A percentile compares a stretch with the other conserved stretches of the same genome.
Conservation (phyloP, 129 eudicot genomes). For the Tanacetum coccineum region DNA sequence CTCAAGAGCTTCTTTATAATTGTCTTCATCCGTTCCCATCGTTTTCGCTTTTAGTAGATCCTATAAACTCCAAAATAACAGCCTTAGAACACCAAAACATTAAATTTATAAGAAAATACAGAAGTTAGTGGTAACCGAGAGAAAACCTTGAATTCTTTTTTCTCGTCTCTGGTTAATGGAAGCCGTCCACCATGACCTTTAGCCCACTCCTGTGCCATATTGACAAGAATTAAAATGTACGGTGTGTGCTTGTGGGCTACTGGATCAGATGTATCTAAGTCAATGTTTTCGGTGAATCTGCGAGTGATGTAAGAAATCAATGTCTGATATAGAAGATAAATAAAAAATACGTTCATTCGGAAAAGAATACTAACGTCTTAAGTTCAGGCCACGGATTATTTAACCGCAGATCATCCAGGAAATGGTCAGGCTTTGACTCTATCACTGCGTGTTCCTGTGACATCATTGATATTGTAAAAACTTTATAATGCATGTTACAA, state of each 20-base stretch:
- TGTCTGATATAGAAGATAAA: constrained; percentile 6
- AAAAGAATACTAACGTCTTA: constrained; percentile 47
- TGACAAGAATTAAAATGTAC: constrained; percentile 80
- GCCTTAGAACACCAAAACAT: constrained; percentile 14
- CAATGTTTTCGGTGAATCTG: constrained; percentile 74
- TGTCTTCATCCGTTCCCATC: constrained; percentile 77
- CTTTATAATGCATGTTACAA: not conserved
- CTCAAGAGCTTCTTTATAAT: constrained; percentile 92
- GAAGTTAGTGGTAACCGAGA: constrained; percentile 8
- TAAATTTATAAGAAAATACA: not conserved
- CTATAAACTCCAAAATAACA: constrained; percentile 36
- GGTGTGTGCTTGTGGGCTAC: constrained; percentile 91
- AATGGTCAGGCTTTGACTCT: constrained; percentile 98
- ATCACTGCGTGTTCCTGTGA: constrained; percentile 88
- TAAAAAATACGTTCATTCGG: not conserved
- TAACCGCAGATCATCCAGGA: constrained; percentile 88
- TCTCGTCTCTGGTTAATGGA: constrained; percentile 86
- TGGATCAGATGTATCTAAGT: constrained; percentile 60
- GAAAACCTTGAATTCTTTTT: constrained; percentile 77
- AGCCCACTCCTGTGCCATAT: constrained; percentile 83
- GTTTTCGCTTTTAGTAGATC: constrained; percentile 64
- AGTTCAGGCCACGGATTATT: constrained; percentile 99
- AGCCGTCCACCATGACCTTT: constrained; percentile 73
- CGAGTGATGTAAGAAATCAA: not conserved
- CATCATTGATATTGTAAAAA: not conserved